phyloP scores from a whole-genome alignment of 768 basidiomycete species.

The Lactarius hengduanensis region DNA sequence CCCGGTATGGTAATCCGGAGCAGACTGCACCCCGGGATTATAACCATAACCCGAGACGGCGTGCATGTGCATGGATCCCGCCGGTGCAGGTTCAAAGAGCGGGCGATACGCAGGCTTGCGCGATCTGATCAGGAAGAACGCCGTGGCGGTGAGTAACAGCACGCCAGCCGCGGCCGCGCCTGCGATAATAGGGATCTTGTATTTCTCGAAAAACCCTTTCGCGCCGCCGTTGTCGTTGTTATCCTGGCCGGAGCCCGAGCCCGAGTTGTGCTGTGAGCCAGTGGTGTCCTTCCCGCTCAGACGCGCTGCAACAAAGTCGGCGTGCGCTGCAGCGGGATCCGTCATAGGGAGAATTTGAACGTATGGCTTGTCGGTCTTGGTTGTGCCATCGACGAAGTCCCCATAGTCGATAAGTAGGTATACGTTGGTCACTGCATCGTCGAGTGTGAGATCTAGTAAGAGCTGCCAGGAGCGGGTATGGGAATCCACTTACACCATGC shows the following conservation, averaged over 20 bases:
- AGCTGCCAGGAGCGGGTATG: background rate
- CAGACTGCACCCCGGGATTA: background rate
- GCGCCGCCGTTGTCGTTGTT: background rate
- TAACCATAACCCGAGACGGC: constrained; percentile 14
- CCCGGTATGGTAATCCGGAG: background rate
- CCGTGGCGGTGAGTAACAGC: background rate
- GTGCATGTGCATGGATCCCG: constrained; percentile 17
- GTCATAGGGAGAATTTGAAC: constrained; percentile 62
- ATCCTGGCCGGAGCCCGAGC: background rate
- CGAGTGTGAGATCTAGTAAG: background rate
- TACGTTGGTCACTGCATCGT: constrained; percentile 55
- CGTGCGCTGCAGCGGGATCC: constrained; percentile 25
- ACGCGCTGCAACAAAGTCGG: constrained; percentile 19
- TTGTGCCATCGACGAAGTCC: constrained; percentile 49
- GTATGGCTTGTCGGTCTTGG: constrained; percentile 47
- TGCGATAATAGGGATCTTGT: constrained; percentile 9
- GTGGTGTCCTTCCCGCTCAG: constrained; percentile 15
- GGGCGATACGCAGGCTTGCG: constrained; percentile 14
- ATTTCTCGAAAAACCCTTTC: constrained; percentile 10
- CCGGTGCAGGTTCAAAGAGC: constrained; percentile 11
- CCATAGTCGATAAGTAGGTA: constrained; percentile 66
- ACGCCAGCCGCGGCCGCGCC: background rate
- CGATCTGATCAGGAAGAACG: background rate
- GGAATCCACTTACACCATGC: constrained; percentile 51
- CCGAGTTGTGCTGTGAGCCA: background rate